Evolutionary conservation across 2,329 filamentous ascomycete species (phyloP), one percentile per base, ranked within the genome.

Genomic region (Curvularia lunata): DNA sequence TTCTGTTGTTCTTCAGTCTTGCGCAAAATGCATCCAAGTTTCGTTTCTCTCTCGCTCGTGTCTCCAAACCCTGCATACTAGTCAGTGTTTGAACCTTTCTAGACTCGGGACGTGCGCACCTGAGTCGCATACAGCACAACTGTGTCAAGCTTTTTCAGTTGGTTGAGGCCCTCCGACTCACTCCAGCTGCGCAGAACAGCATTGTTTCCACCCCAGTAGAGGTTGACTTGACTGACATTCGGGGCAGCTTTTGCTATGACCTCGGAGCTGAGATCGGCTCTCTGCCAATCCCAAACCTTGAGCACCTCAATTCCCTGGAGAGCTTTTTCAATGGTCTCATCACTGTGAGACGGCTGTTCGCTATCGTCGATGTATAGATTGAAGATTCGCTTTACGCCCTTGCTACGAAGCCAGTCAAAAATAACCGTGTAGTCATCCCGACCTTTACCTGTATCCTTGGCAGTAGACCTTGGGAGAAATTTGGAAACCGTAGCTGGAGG

Each of bases 11-110:
- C 7, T 40, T 40, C 37, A 40, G 37, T 21, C 37, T 40, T 19
- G 37, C 37, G 37, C 37, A 40, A 40, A 40, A 40, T 40, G 37
- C 37, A 40, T 40, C 37, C n/a, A 40, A 21, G 37, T 40, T 40
- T 40, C 37, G 37, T 40, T 40, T 40, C n/a, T 40, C 37, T 19
- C 37, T 40, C 37, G 37, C 37, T 40, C 37, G n/a, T 40, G 37
- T 40, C 37, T 40, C 37, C 37, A 40, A 40, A 40, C 37, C 37
- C 37, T 40, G 37, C 37, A 40, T 40, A 40, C n/a, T 40, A 40
- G n/a, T 40, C 37, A 40, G 18, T 16, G 6, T 40, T 40, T 40
- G n/a, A 40, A 9, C 37, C 37, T 40, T 40, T 40, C 18, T 40
- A 40, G n/a, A 21, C 37, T 40, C 37, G 4, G 18, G 19, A 40